phyloP scores from a whole-genome alignment of 1,284 basidiomycete species.

The Apiotrichum porosum region DNA sequence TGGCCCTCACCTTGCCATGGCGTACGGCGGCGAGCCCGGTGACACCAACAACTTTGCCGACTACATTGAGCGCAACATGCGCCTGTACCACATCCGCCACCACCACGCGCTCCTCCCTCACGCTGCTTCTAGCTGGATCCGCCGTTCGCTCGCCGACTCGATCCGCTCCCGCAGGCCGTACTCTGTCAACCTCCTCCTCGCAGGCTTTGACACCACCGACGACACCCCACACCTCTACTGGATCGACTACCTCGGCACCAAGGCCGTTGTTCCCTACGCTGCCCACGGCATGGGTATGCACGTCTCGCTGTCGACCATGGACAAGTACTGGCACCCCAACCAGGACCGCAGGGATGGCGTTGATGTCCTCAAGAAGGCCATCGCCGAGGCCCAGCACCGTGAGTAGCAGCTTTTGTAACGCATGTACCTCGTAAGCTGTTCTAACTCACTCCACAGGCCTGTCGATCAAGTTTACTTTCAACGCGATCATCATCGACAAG shows the following conservation, averaged over 20 bases:
- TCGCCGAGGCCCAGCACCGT: constrained; percentile 82
- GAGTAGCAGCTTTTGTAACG: too few species aligned
- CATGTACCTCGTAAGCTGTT: too few species aligned
- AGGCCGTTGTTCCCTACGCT: constrained; percentile 69
- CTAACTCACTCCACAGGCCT: constrained; percentile 49
- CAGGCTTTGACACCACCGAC: constrained; percentile 74
- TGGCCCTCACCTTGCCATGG: constrained; percentile 89
- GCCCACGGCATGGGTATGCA: constrained; percentile 95
- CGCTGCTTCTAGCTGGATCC: constrained; percentile 91
- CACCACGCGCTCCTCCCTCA: constrained; percentile 79
- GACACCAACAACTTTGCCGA: constrained; percentile 97
- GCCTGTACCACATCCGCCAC: constrained; percentile 86
- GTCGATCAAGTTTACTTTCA: constrained; percentile 77
- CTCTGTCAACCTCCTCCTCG: constrained; percentile 86
- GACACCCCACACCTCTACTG: constrained; percentile 58
- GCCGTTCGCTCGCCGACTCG: constrained; percentile 80
- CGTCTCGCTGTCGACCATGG: constrained; percentile 86
- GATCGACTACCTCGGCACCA: constrained; percentile 23
- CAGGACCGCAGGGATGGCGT: constrained; percentile 67
- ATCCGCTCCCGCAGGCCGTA: constrained; percentile 85
- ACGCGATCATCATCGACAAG: constrained; percentile 85
- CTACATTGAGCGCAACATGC: constrained; percentile 90
- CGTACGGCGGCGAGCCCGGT: constrained; percentile 90
- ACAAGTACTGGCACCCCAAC: constrained; percentile 59
- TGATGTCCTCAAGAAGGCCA: constrained; percentile 74